Evolutionary conservation across 169 alveolate genomes (phyloP).

Genomic region (Eimeria brunetti): DNA sequence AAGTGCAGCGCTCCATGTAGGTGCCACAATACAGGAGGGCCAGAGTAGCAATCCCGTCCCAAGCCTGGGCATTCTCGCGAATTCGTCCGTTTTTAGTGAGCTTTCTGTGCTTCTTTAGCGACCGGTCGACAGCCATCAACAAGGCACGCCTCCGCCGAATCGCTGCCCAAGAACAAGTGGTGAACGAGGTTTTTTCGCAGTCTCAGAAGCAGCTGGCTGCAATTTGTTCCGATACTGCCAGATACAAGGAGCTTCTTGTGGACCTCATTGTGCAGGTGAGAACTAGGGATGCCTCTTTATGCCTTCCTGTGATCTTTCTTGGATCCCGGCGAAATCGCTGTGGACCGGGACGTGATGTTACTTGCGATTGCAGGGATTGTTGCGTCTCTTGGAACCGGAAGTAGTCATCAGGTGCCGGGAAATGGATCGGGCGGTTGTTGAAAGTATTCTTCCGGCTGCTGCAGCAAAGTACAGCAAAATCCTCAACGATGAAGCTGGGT

Average conservation of each 20-base stretch:
- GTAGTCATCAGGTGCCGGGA: constrained; percentile 92
- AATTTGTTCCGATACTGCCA: constrained; percentile 83
- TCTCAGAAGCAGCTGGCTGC: constrained; percentile 87
- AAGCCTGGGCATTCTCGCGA: not conserved
- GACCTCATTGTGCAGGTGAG: constrained; percentile 89
- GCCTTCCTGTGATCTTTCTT: not conserved
- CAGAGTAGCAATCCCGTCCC: not conserved
- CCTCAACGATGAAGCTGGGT: constrained; percentile 86
- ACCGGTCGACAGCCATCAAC: constrained; percentile 92
- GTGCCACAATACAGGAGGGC: not conserved
- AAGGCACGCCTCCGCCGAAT: constrained; percentile 92
- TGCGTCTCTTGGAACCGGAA: constrained; percentile 89
- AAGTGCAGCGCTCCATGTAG: constrained; percentile 84
- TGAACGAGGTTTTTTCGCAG: constrained; percentile 86
- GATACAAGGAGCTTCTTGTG: constrained; percentile 86
- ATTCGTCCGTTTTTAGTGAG: not conserved
- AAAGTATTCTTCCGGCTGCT: constrained; percentile 87
- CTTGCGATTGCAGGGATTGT: constrained; percentile 81
- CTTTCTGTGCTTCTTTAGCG: constrained; percentile 79
- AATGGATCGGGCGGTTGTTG: constrained; percentile 89
- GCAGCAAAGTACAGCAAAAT: constrained; percentile 85
- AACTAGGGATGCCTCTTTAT: not conserved
- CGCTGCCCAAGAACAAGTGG: constrained; percentile 91
- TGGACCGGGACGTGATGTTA: constrained; percentile 45
- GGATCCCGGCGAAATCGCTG: not conserved